phyloP scores from a whole-genome alignment of 1,284 basidiomycete genomes.

The Meira nashicola region DNA sequence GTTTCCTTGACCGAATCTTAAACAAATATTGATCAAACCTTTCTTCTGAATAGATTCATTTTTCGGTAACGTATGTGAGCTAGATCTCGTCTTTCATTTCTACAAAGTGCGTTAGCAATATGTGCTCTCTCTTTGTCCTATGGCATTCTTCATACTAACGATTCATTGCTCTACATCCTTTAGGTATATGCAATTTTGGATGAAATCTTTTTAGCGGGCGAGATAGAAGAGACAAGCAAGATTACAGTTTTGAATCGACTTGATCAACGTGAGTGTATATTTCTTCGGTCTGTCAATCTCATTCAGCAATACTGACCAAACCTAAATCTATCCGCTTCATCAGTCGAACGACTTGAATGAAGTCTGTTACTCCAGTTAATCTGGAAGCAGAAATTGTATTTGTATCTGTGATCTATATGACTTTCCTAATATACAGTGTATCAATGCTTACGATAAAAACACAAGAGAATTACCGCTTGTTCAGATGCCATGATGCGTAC shows the following conservation, averaged over 20 bases:
- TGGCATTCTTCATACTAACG: background rate
- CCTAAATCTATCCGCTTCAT: background rate
- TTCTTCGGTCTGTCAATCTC: background rate
- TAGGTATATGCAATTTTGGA: conserved; percentile 95
- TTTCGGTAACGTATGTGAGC: conserved; percentile 96
- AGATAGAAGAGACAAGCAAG: conserved; percentile 96
- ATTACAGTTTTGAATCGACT: conserved; percentile 84
- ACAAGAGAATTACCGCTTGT: too few relatives aligned
- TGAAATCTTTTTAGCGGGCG: conserved; percentile 96
- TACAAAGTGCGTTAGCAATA: conserved; percentile 68
- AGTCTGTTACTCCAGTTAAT: too few relatives aligned
- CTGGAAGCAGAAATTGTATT: too few relatives aligned
- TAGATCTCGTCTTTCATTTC: conserved; percentile 96
- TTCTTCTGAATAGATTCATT: conserved; percentile 69
- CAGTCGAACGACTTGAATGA: conserved; percentile 8
- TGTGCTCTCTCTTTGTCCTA: conserved; percentile 9
- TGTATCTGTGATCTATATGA: too few relatives aligned
- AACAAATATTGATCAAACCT: background rate
- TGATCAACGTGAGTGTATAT: conserved; percentile 56
- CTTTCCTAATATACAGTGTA: too few relatives aligned
- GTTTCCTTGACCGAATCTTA: background rate
- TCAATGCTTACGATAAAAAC: too few relatives aligned
- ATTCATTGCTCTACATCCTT: background rate
- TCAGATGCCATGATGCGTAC: background rate
- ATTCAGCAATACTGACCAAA: background rate